Base-by-base conservation (phyloP, 179 eudicot genomes). In the Corrigiola litoralis region DNA sequence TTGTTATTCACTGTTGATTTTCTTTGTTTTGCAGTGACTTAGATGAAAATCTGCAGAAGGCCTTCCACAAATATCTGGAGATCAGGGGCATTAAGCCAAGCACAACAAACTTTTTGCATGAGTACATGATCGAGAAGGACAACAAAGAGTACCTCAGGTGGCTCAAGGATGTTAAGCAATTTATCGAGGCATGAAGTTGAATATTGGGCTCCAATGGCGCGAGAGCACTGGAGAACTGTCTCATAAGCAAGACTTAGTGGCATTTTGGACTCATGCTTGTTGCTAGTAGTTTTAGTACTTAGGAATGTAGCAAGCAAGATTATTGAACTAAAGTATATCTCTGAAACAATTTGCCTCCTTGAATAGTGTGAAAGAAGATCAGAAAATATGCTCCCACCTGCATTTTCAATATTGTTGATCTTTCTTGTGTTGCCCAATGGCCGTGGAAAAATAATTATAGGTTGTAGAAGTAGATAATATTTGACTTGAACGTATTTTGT, bases 41-140 rank as follows among this genome's bases (percentile, higher is more conserved):
- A 94, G 97, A 92, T 76, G 98, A 90, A 77, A 92, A 92, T 72
- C 56, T 92, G 75, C 95, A 90, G 75, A 90, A 86, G 79, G 97
- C 96, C 18, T 90, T 94, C 79, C 89, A 77, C 79, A 87, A 84
- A 81, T 90, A 87, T 77, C 72, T 94, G 46, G 95, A 86, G 78
- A 78, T 86, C 6, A 76, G 99, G 69, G 99, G 99, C 16, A 75
- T 94, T 70, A 94, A 82, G 79, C 85, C 96, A 20, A 80, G 81
- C 75, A 68, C 81, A 6, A 86, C 89, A 36, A 86, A 85, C 69
- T 90, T 86, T 78, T 75, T 94, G 87, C 91, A 86, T 0, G 91
- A 80, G 68, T 94, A 94, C 75, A 88, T 94, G 94, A 68, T 83
- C 34, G 78, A 79, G 81, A 94, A 90, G 70, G 96, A 88, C 68